Evolutionary conservation across 345 rosid genomes (phyloP).

Genomic region (Acer campestre): DNA sequence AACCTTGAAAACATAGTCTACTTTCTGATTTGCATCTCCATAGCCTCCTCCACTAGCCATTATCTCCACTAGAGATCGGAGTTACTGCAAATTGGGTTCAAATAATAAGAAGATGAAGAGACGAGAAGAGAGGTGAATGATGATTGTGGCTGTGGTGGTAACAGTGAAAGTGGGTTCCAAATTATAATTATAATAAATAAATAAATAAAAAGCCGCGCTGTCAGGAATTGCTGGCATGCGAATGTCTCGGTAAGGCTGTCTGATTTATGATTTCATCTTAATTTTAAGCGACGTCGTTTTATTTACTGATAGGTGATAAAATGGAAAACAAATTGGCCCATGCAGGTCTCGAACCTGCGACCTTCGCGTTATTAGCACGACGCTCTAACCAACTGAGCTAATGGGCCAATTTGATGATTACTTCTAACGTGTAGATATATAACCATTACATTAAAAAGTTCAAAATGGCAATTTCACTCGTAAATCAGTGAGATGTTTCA

Average conservation of each 20-base stretch:
- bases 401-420: slow-evolving; percentile 25
- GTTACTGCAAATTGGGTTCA: not conserved
- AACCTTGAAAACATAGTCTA: slow-evolving; percentile 81
- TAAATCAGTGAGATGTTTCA: too few species aligned
- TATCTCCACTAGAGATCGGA: slow-evolving; percentile 21
- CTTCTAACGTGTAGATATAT: too few species aligned
- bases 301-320: too few species aligned
- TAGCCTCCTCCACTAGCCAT: slow-evolving; percentile 70
- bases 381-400: slow-evolving; percentile 61
- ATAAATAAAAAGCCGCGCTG: not conserved
- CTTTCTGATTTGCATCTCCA: slow-evolving; percentile 63
- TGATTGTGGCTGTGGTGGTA: not conserved
- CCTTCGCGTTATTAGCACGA: slow-evolving; percentile 56
- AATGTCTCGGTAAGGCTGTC: slow-evolving; percentile 29
- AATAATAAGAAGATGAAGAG: too few species aligned
- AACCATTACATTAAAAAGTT: too few species aligned
- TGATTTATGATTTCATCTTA: not conserved
- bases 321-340: slow-evolving; percentile 30
- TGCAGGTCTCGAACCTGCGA: slow-evolving; percentile 56
- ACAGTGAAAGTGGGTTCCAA: not conserved
- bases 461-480: too few species aligned
- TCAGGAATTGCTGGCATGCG: slow-evolving; percentile 9
- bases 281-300: too few species aligned
- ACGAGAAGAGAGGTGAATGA: not conserved
- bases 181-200: not conserved